A percentile compares a stretch with the other conserved stretches of the same genome.
Conservation (phyloP, 1,139 yeast species). For the Candida glucosophila region DNA sequence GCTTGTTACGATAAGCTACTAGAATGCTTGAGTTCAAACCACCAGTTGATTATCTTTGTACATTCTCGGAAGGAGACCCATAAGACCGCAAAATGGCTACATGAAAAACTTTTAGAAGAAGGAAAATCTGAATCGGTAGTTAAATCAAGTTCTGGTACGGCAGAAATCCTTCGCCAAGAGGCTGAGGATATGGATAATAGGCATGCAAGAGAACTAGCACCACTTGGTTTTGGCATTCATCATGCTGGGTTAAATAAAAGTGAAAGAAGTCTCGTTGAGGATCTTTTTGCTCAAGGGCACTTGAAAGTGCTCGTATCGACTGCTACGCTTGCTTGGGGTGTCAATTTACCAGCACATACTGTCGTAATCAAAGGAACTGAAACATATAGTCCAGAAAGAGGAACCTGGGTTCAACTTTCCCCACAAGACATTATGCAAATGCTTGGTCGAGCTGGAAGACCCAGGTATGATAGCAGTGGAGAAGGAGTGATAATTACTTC, state of each 20-base stretch:
- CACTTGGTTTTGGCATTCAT: slow-evolving; percentile 80
- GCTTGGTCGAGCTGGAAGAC: slow-evolving; percentile 97
- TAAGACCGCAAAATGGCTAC: slow-evolving; percentile 71
- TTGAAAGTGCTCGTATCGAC: slow-evolving; percentile 81
- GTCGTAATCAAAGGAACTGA: slow-evolving; percentile 94
- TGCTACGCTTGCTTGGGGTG: slow-evolving; percentile 98
- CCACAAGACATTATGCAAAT: slow-evolving; percentile 94
- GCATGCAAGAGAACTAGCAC: slow-evolving; percentile 52
- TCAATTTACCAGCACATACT: slow-evolving; percentile 92
- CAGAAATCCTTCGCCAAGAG: slow-evolving; percentile 57
- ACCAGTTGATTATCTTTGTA: slow-evolving; percentile 83
- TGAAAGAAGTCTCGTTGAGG: slow-evolving; percentile 77
- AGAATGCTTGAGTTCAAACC: slow-evolving; percentile 49
- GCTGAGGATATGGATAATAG: slow-evolving; percentile 46
- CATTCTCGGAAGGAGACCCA: slow-evolving; percentile 91
- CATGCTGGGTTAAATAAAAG: slow-evolving; percentile 82
- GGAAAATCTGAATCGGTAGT: slow-evolving; percentile 41
- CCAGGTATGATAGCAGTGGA: slow-evolving; percentile 85
- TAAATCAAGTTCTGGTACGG: slow-evolving; percentile 49
- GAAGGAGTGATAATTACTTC: slow-evolving; percentile 91
- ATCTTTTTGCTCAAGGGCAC: slow-evolving; percentile 80
- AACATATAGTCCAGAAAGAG: slow-evolving; percentile 84
- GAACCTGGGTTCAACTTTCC: slow-evolving; percentile 80
- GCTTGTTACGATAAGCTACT: slow-evolving; percentile 79
- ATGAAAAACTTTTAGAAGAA: slow-evolving; percentile 51